phyloP scores from a whole-genome alignment of 148 eudicot genomes.

The Rhododendron mucronatum region DNA sequence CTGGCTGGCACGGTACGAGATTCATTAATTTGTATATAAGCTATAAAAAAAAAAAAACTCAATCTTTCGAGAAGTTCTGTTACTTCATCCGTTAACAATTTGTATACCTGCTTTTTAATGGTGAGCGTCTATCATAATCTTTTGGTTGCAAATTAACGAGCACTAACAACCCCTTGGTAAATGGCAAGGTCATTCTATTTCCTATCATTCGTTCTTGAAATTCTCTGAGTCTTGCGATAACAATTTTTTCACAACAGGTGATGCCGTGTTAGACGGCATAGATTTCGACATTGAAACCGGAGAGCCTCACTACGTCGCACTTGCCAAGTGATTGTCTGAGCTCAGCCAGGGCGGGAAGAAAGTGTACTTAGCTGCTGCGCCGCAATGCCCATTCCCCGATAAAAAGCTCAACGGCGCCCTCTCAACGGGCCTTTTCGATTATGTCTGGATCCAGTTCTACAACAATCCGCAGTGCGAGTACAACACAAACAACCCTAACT shows the following conservation, averaged over 20 bases:
- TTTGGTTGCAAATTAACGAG: no score
- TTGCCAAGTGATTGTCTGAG: constrained; percentile 6
- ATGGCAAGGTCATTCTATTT: constrained; percentile 17
- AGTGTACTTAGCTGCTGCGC: constrained; percentile 25
- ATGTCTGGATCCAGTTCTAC: constrained; percentile 26
- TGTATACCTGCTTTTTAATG: no score
- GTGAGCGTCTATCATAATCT: no score
- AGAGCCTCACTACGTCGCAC: constrained; percentile 6
- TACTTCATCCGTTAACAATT: background rate
- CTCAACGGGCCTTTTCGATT: constrained; percentile 14
- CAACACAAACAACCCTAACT: background rate
- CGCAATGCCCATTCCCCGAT: constrained; percentile 28
- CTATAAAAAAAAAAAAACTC: no score
- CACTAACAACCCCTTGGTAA: background rate
- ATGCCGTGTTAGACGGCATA: constrained; percentile 22
- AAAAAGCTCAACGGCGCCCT: constrained; percentile 13
- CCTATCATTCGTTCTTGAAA: constrained; percentile 9
- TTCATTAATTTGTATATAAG: no score
- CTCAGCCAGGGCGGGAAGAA: background rate
- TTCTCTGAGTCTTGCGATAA: constrained; percentile 11
- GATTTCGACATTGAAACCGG: constrained; percentile 25
- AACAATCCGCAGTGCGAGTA: constrained; percentile 26
- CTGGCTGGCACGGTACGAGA: no score
- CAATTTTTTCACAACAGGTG: constrained; percentile 58
- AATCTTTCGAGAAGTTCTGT: no score